phyloP scores from a whole-genome alignment of 805 yeast species.

The Suhomyces pyralidae region DNA sequence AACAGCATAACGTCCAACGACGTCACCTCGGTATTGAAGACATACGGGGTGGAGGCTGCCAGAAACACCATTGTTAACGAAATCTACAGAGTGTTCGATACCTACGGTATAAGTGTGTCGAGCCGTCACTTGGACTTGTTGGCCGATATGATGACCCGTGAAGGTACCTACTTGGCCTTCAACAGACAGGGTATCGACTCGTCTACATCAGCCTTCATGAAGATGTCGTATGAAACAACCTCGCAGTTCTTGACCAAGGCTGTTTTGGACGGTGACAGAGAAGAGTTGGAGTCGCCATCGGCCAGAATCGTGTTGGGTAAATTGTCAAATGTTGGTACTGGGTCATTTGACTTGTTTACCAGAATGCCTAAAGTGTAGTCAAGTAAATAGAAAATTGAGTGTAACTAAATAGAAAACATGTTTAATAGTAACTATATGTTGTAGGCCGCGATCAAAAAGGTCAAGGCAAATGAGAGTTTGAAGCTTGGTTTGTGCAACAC shows the following conservation, averaged over 20 bases:
- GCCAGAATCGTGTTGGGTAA: constrained; percentile 93
- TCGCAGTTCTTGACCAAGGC: constrained; percentile 97
- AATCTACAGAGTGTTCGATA: constrained; percentile 91
- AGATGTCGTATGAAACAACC: constrained; percentile 98
- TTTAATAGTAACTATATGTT: constrained; percentile 26
- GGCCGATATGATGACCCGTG: constrained; percentile 99
- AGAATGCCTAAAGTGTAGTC: constrained; percentile 34
- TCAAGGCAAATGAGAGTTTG: constrained; percentile 51
- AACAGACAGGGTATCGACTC: constrained; percentile 98
- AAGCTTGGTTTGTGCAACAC: constrained; percentile 60
- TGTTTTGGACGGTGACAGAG: constrained; percentile 87
- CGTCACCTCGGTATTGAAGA: constrained; percentile 80
- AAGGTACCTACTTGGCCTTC: constrained; percentile 94
- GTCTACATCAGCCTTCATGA: constrained; percentile 92
- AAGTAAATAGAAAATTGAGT: background rate
- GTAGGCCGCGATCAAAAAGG: constrained; percentile 60
- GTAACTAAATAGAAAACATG: background rate
- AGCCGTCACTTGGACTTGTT: constrained; percentile 92
- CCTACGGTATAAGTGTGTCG: constrained; percentile 92
- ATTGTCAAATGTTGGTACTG: constrained; percentile 90
- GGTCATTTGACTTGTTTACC: constrained; percentile 80
- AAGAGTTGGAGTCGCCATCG: constrained; percentile 85
- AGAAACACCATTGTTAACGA: constrained; percentile 95
- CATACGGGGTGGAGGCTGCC: constrained; percentile 99
- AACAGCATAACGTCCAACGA: constrained; percentile 90